A percentile compares a stretch with the other conserved stretches of the same genome.
Conservation (phyloP, 108 stramenopile genomes). For the Skeletonema grethae region DNA sequence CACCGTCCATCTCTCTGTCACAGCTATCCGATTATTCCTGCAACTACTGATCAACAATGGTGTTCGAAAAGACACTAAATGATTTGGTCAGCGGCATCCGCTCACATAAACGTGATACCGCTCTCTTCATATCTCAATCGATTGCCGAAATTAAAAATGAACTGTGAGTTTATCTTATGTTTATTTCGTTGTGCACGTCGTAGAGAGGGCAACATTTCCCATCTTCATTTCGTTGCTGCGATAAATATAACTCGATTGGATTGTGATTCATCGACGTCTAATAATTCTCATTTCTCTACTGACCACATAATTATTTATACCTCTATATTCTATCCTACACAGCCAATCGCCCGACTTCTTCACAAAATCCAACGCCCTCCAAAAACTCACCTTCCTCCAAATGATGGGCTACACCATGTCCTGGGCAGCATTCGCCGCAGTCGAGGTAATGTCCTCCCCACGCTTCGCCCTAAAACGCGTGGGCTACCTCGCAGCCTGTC, state of each 20-base stretch:
- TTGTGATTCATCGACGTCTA: neutral
- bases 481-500: conserved; percentile 93
- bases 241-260: too few relatives aligned
- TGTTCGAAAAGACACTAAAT: conserved; percentile 95
- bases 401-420: conserved; percentile 98
- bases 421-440: conserved; percentile 95
- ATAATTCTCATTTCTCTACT: neutral
- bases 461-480: conserved; percentile 97
- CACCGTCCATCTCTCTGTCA: too few relatives aligned
- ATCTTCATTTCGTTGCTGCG: neutral
- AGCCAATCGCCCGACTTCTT: conserved; percentile 83
- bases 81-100: conserved; percentile 99
- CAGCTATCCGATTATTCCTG: too few relatives aligned
- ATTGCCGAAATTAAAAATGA: conserved; percentile 97
- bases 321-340: neutral
- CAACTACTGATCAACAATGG: conserved; percentile 3
- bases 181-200: neutral
- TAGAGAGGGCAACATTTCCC: neutral
- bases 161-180: conserved; percentile 34
- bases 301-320: neutral
- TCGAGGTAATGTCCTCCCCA: conserved; percentile 93
- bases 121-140: conserved; percentile 90
- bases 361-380: conserved; percentile 93
- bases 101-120: conserved; percentile 92
- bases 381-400: conserved; percentile 97